Conservation (phyloP, 371 early-diverging fungal genomes). For the Blakeslea trispora region DNA sequence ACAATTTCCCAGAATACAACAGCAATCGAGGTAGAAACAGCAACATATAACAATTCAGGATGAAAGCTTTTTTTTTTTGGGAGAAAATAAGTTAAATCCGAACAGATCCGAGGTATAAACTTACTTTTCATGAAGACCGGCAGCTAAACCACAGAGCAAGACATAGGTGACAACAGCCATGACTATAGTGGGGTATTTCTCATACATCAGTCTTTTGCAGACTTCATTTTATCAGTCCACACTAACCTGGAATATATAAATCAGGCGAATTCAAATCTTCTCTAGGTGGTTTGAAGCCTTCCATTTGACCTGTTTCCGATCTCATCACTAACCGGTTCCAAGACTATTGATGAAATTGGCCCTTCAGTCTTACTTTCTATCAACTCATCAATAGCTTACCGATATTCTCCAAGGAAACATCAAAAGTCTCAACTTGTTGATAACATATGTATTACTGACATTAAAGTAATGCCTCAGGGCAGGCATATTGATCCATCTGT, state of each 20-base stretch:
- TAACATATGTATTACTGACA: conserved; percentile 93
- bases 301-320: conserved; percentile 84
- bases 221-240: not conserved
- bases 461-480: conserved; percentile 95
- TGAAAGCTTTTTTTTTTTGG: too few species aligned
- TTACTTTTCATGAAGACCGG: conserved; percentile 66
- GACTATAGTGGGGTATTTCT: conserved; percentile 32
- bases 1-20: conserved; percentile 82
- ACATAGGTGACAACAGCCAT: conserved; percentile 97
- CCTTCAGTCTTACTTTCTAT: conserved; percentile 55
- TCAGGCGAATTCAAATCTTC: conserved; percentile 96
- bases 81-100: conserved; percentile 2
- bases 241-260: conserved; percentile 92
- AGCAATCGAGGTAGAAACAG: conserved; percentile 86
- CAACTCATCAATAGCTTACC: conserved; percentile 58
- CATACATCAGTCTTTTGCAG: not conserved
- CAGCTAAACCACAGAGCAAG: conserved; percentile 78
- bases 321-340: conserved; percentile 83
- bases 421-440: conserved; percentile 86
- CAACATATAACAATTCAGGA: conserved; percentile 89
- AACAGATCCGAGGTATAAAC: conserved; percentile 12
- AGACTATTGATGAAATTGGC: conserved; percentile 50
- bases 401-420: conserved; percentile 94
- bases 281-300: conserved; percentile 85
- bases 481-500: conserved; percentile 82